These are phyloP conservation scores for Cucumis cinereus DNA, from an alignment of 306 rosid species.

Conservation along the genomic window DNA sequence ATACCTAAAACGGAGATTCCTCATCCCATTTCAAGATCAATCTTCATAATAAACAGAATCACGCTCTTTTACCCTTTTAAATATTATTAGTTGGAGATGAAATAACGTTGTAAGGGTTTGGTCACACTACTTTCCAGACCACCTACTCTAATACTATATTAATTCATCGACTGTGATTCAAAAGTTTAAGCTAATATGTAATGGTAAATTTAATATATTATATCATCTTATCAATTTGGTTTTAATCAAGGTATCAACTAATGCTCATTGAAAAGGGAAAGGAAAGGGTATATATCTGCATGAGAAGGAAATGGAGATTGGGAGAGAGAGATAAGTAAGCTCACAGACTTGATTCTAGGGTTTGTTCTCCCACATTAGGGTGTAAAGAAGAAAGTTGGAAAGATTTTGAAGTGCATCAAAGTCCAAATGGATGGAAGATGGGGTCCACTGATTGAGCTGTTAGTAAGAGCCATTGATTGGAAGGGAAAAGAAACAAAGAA, in stretches of 20 bases:
- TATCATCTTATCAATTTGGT: too few species aligned
- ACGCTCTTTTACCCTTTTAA: background rate
- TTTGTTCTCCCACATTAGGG: background rate
- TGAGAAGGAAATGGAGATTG: background rate
- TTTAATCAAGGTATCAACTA: too few species aligned
- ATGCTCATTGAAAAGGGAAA: too few species aligned
- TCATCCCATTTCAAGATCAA: background rate
- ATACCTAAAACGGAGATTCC: background rate
- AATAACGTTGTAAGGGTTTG: too few species aligned
- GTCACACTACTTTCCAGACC: too few species aligned
- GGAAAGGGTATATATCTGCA: background rate
- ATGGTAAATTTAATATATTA: too few species aligned
- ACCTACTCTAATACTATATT: too few species aligned
- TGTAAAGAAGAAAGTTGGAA: background rate
- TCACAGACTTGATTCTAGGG: background rate
- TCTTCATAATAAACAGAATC: background rate
- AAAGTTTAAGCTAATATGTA: too few species aligned
- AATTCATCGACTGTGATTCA: too few species aligned
- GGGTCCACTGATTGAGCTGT: background rate
- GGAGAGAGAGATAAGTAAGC: background rate
- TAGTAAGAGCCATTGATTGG: background rate
- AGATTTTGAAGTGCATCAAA: constrained; percentile 8
- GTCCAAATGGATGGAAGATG: background rate
- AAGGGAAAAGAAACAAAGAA: too few species aligned
- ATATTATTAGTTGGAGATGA: too few species aligned